These are phyloP conservation scores for Boletus coccyginus DNA, from an alignment of 768 basidiomycete genomes.

Conservation along the genomic window DNA sequence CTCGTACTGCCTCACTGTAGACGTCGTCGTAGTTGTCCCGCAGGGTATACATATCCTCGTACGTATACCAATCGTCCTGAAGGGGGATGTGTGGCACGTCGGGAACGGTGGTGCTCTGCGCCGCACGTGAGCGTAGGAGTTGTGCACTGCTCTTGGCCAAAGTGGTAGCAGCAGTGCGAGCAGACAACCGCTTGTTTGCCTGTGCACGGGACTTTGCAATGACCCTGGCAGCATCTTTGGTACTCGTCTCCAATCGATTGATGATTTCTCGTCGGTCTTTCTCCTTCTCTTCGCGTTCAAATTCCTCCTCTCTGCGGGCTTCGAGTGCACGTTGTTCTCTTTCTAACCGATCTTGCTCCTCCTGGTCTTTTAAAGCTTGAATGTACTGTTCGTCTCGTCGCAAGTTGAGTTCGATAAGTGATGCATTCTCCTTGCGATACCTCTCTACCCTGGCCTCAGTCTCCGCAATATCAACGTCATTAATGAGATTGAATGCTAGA, in stretches of 20 bases:
- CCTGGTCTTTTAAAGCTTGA: conserved; percentile 70
- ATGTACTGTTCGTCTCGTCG: conserved; percentile 79
- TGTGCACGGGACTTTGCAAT: conserved; percentile 67
- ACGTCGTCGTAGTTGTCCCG: conserved; percentile 66
- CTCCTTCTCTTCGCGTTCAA: conserved; percentile 75
- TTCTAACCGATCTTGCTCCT: conserved; percentile 73
- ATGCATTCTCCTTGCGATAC: conserved; percentile 79
- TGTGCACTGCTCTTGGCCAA: conserved; percentile 45
- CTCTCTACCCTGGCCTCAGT: conserved; percentile 83
- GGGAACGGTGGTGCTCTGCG: conserved; percentile 61
- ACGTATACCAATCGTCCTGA: conserved; percentile 72
- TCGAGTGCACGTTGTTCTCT: conserved; percentile 68
- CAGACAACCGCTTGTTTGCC: conserved; percentile 58
- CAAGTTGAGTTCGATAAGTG: conserved; percentile 78
- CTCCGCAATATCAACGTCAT: conserved; percentile 74
- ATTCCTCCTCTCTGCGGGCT: conserved; percentile 64
- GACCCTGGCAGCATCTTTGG: conserved; percentile 65
- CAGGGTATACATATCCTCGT: conserved; percentile 64
- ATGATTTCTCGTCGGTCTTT: conserved; percentile 72
- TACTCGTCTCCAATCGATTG: conserved; percentile 76
- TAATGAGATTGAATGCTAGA: conserved; percentile 91
- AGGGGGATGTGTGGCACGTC: conserved; percentile 80
- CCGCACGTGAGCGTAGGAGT: conserved; percentile 60
- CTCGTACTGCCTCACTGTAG: conserved; percentile 70
- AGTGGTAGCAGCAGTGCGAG: conserved; percentile 45